Base-by-base conservation (phyloP, 2,329 filamentous ascomycete species). In the Xylariales sp. region DNA sequence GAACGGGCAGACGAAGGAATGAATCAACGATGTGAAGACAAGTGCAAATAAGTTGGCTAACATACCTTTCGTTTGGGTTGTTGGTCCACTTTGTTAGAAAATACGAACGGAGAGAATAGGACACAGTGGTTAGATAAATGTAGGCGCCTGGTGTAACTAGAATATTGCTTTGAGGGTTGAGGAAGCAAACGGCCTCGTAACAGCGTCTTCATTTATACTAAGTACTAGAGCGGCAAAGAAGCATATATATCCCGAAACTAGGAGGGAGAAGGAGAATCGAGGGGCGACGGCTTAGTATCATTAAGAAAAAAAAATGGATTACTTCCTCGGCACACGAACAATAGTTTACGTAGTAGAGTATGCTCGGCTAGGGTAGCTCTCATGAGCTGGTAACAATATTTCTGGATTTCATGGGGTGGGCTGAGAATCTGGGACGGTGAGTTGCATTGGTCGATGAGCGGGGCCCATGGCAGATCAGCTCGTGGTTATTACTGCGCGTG, bases 381-480 rank as follows among this genome's bases (percentile, higher is more conserved):
- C 70, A 70, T 67, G 63, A 62, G 46, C 32, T 69, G 73, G 71
- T 68, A 67, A 72, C 69, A 73, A 70, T 64, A 64, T 72, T 69
- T 69, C 52, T 56, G 41, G 58, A 45, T 62, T 56, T 62, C 52
- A 69, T 65, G 69, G 70, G 73, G 69, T 69, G 69, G 65, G 64
- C 65, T 70, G 70, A 48, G 49, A 48, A 36, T 54, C 59, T 60
- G 49, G 67, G 65, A 68, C 62, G 62, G 65, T 73, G 71, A 73
- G 74, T 70, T 71, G 73, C 68, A 69, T 70, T 70, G 70, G 70
- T 69, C 45, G 67, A 60, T 41, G 68, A 69, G 71, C 69, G 71
- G 72, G 72, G 69, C 71, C 69, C 71, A 71, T 72, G 73, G 72
- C 68, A 72, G 72, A 75, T 75, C 72, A 74, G 70, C 74, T 75